A percentile compares a stretch with the other conserved stretches of the same genome.
These are phyloP conservation scores for Backusella tuberculispora DNA, from an alignment of 192 early-diverging fungal genomes.

Conservation along the genomic window DNA sequence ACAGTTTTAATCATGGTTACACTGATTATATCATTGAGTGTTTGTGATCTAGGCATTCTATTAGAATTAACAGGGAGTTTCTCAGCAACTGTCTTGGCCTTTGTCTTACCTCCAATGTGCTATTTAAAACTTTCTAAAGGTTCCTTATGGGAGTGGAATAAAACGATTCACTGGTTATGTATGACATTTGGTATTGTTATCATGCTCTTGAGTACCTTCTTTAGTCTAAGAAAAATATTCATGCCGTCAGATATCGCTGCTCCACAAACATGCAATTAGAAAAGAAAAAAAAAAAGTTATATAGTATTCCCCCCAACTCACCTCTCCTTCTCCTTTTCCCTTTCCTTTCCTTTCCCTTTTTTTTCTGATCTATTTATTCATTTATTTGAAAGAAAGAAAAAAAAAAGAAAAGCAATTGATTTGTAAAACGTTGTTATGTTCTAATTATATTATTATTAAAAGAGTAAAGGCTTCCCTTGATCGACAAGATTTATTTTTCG, in stretches of 20 bases:
- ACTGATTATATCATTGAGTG: slow-evolving; percentile 71
- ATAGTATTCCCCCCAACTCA: background rate
- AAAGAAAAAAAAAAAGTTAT: slow-evolving; percentile 2
- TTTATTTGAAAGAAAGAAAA: too few species aligned
- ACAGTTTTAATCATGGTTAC: slow-evolving; percentile 63
- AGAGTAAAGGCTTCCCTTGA: too few species aligned
- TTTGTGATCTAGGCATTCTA: slow-evolving; percentile 83
- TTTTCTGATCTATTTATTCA: too few species aligned
- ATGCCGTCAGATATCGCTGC: background rate
- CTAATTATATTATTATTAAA: too few species aligned
- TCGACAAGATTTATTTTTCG: too few species aligned
- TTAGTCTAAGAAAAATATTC: slow-evolving; percentile 42
- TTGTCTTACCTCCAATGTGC: slow-evolving; percentile 84
- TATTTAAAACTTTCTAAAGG: slow-evolving; percentile 76
- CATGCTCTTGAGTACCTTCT: slow-evolving; percentile 71
- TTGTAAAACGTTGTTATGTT: too few species aligned
- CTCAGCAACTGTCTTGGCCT: slow-evolving; percentile 87
- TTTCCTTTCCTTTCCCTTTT: too few species aligned
- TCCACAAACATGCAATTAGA: slow-evolving; percentile 12
- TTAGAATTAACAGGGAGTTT: slow-evolving; percentile 88
- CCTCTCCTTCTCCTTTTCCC: too few species aligned
- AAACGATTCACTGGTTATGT: slow-evolving; percentile 69
- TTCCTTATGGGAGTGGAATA: slow-evolving; percentile 54
- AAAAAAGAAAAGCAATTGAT: too few species aligned
- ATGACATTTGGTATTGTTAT: slow-evolving; percentile 74